Evolutionary conservation across 1,284 basidiomycete species (phyloP), one percentile per base, ranked within the genome.

Genomic region (Boletus semigastroideus): DNA sequence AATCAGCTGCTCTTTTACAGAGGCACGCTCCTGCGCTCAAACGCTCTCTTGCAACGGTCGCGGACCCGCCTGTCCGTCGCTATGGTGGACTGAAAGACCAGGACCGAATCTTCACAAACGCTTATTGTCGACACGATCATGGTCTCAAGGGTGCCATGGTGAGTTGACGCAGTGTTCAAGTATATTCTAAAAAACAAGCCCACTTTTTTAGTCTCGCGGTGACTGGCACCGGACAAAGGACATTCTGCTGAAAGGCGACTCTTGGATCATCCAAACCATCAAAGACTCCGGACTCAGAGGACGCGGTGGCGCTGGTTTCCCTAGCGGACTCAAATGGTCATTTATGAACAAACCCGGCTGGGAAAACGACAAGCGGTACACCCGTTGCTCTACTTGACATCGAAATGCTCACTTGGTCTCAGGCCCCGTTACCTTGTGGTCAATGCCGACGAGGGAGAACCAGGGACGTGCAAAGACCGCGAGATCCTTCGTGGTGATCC

Each of bases 341-440:
- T 98, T 98, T 72, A 98, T 96, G 90, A 98, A 98, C 79, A 98
- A 98, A 76, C 96, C 95, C 28, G 89, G 89, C 40, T 98, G 96
- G 95, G 87, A 99, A 77, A 91, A 94, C 68, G 96, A 98, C 70
- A 83, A 83, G 55, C 80, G 94, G 86, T 89, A 55, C 53, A 78
- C 16, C 63, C 30, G 40, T 47, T 42, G 34, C 4, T 11, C 14
- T n/a, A 2, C 20, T 13, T 4, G 2, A 25, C 34, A 20, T 28
- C 12, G 30, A 5, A 19, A 16, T 12, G 27, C 43, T 56, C 20
- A 66, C 50, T 27, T 38, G 13, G 4, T 28, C 11, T 22, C 22
- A 90, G 90, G 52, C 95, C 95, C 16, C 87, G 96, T 42, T 98
- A 98, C 71, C 84, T 98, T 16, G 96, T 98, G 55, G 92, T 99